These are phyloP conservation scores for Galerina marginata DNA, from an alignment of 768 basidiomycete genomes.

Conservation along the genomic window DNA sequence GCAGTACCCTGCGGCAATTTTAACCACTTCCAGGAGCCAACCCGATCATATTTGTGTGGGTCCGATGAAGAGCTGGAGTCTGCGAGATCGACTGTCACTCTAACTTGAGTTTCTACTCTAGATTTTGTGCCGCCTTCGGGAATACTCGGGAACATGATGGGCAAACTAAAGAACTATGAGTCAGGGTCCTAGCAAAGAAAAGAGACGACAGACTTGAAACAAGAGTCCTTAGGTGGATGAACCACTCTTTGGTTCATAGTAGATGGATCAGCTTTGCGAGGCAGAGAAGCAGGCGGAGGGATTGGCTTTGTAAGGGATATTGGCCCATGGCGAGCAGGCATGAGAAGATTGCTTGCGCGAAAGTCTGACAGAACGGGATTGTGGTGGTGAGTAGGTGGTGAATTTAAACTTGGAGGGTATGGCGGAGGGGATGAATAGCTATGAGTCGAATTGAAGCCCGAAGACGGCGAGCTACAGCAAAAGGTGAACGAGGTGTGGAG, in stretches of 20 bases:
- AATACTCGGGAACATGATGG: constrained; percentile 84
- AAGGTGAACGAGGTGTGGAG: constrained; percentile 17
- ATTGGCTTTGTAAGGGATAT: constrained; percentile 62
- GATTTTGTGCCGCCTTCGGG: constrained; percentile 87
- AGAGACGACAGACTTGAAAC: constrained; percentile 62
- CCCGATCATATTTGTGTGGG: constrained; percentile 70
- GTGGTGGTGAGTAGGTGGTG: constrained; percentile 22
- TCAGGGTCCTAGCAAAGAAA: constrained; percentile 5
- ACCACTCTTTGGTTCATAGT: constrained; percentile 63
- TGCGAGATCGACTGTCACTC: constrained; percentile 81
- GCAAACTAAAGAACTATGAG: constrained; percentile 53
- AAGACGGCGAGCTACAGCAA: constrained; percentile 38
- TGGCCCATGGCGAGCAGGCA: constrained; percentile 42
- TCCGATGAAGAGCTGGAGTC: constrained; percentile 68
- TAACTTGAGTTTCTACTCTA: constrained; percentile 93
- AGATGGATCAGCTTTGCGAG: constrained; percentile 59
- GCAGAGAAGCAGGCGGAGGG: constrained; percentile 66
- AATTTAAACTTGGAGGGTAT: constrained; percentile 29
- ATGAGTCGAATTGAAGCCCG: constrained; percentile 35
- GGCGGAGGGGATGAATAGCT: constrained; percentile 37
- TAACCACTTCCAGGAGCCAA: constrained; percentile 92
- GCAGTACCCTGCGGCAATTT: constrained; percentile 81
- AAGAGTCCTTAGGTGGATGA: constrained; percentile 74
- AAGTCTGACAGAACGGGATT: constrained; percentile 32
- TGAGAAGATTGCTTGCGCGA: constrained; percentile 35